Evolutionary conservation across 2,329 filamentous ascomycete genomes (phyloP), one percentile per base, ranked within the genome.

Genomic region (Didymella lethalis): DNA sequence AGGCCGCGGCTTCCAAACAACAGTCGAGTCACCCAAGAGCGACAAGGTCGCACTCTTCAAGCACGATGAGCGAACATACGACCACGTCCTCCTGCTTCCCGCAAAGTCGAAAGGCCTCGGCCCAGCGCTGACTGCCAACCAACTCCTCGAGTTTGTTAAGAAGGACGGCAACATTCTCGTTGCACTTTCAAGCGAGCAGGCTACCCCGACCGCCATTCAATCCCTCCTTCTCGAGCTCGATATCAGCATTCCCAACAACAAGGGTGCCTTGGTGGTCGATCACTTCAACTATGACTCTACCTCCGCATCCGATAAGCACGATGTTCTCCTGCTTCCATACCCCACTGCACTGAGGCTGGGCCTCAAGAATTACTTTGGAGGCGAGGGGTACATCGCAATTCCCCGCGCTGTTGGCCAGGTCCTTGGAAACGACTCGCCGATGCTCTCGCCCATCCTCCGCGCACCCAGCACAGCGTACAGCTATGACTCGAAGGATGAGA

Each of bases 91-190:
- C 64, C 85, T 99, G 68, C 87, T 98, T 64, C 95, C 95, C 51
- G 88, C 89, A 60, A 96, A 94, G 79, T 87, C 91, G 31, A 99
- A 99, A 86, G 93, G 92, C 62, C 90, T 97, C 61, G 95, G 95
- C 56, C 93, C 94, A 64, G 88, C 90, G 68, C 82, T 99, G 75
- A 94, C 92, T 2, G 92, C 95, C 51, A 92, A 92, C 75, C 81
- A 89, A 64, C 86, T 99, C 67, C 85, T 98, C 77, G 87, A 98
- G 69, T 99, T 97, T 80, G 82, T 97, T 82, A 95, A 97, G 79
- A 88, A 89, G 57, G 84, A 95, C 59, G 95, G 95, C 77, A 99
- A 99, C 80, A 86, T 99, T 73, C 85, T 99, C 63, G 82, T 98
- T 56, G 88, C 92, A 29, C 88, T 97, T 63, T 93, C 93, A 32